phyloP scores from a whole-genome alignment of 176 grass and related monocot species.

The Coix lacrymajobi region DNA sequence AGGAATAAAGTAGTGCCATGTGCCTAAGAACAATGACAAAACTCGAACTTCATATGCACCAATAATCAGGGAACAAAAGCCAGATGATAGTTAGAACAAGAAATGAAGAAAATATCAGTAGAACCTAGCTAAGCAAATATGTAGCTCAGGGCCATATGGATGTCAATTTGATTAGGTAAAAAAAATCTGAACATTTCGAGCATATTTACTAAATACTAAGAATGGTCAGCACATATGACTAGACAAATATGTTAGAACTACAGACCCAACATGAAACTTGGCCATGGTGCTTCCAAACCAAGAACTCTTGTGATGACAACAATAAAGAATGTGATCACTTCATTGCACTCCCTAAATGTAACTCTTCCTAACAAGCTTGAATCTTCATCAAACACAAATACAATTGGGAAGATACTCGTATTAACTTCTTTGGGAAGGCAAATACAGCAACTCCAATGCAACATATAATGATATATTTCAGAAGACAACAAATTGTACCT shows the following conservation, averaged over 20 bases:
- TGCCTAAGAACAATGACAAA: neutral
- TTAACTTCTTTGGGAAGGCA: constrained; percentile 6
- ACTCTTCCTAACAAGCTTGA: constrained; percentile 1
- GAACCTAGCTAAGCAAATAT: constrained; percentile 2
- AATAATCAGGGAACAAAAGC: neutral
- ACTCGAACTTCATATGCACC: neutral
- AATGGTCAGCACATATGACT: neutral
- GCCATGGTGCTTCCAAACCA: neutral
- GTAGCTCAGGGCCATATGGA: neutral
- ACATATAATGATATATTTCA: neutral
- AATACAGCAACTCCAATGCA: neutral
- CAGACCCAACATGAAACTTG: neutral
- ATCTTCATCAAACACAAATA: neutral
- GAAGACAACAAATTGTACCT: constrained; percentile 46
- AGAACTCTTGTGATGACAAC: neutral
- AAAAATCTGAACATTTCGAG: neutral
- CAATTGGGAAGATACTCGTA: constrained; percentile 5
- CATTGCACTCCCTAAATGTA: neutral
- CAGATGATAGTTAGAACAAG: neutral
- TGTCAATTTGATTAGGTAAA: neutral
- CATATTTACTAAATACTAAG: neutral
- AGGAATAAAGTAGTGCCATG: neutral
- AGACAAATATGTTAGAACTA: neutral
- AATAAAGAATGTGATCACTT: constrained; percentile 7
- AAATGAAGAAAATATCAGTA: neutral